Conservation (phyloP, 352 stramenopile genomes). For the Pythium apleroticum region DNA sequence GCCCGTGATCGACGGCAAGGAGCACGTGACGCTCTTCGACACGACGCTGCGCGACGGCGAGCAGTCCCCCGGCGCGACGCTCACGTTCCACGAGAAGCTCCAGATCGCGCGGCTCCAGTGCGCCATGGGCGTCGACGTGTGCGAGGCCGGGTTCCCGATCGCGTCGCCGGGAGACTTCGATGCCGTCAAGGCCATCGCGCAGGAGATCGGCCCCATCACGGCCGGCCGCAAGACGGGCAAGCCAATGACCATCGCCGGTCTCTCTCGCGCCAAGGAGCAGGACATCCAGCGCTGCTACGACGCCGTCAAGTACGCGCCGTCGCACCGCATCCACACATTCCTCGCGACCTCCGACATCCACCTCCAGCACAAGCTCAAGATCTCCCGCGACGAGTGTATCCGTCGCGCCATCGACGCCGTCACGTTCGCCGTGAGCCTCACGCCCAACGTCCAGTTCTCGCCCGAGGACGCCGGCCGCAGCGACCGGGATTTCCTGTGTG, state of each 20-base stretch:
- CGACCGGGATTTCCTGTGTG: conserved; percentile 96
- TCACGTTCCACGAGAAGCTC: conserved; percentile 98
- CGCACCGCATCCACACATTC: conserved; percentile 98
- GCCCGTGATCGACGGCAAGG: conserved; percentile 35
- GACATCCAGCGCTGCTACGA: conserved; percentile 97
- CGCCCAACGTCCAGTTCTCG: conserved; percentile 97
- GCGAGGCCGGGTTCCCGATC: conserved; percentile 99
- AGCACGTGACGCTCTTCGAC: conserved; percentile 94
- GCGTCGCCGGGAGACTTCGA: conserved; percentile 98
- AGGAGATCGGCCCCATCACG: conserved; percentile 92
- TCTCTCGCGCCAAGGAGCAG: conserved; percentile 95
- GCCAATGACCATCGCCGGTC: conserved; percentile 93
- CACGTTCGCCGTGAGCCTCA: conserved; percentile 93
- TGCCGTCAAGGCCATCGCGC: conserved; percentile 96
- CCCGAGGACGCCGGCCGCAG: conserved; percentile 96
- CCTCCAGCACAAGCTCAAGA: conserved; percentile 99
- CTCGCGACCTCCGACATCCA: conserved; percentile 99
- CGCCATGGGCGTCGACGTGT: conserved; percentile 96
- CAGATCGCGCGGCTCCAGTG: conserved; percentile 94
- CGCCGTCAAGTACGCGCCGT: conserved; percentile 94
- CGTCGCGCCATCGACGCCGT: conserved; percentile 95
- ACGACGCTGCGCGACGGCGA: conserved; percentile 98
- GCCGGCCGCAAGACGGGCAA: conserved; percentile 64
- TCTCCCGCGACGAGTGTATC: conserved; percentile 96
- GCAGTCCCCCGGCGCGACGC: conserved; percentile 97